Evolutionary conservation across 129 eudicot genomes (phyloP), one percentile per base, ranked within the genome.

Genomic region (Pittosporum tobira): DNA sequence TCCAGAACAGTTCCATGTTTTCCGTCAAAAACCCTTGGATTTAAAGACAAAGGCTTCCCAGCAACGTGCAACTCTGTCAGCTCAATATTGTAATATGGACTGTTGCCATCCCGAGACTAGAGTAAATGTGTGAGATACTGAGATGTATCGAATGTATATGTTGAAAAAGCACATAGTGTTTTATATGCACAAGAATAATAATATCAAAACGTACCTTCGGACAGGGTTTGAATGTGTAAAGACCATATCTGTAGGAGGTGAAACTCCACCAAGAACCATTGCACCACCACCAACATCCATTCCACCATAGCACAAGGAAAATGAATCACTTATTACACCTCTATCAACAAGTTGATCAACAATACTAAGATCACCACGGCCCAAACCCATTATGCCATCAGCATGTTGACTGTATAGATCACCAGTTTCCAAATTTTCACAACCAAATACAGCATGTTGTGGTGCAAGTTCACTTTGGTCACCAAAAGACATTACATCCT

Each of bases 31-130:
- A 81, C 88, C 14, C 63, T 70, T 2, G 91, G 76, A 62, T 69
- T 63, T 36, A 93, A 51, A 27, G 80, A 65, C 77, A 93, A 76
- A 62, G 54, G 66, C 77, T 93, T 93, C 72, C 99, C 99, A 70
- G 96, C 99, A 71, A 93, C 93, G 26, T 81, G 94, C 16, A 93
- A 63, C 83, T 79, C 99, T 84, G 71, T 87, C 94, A 93, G 78
- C 75, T 87, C 96, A 55, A 93, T 87, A 70, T 93, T 93, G 96
- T 93, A 93, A 75, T 93, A 93, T 66, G 96, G 93, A 84, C 96
- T 93, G 99, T 87, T 87, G 76, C 82, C 88, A 93, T 79, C 96
- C 96, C 94, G 75, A 93, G 71, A 93, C 99, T 87, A 93, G 88
- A 75, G 99, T 93, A 87, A 87, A 87, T 87, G 96, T 70, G 93